These are phyloP conservation scores for Suhomyces guaymorum DNA, from an alignment of 1,139 yeast species.

Conservation along the genomic window DNA sequence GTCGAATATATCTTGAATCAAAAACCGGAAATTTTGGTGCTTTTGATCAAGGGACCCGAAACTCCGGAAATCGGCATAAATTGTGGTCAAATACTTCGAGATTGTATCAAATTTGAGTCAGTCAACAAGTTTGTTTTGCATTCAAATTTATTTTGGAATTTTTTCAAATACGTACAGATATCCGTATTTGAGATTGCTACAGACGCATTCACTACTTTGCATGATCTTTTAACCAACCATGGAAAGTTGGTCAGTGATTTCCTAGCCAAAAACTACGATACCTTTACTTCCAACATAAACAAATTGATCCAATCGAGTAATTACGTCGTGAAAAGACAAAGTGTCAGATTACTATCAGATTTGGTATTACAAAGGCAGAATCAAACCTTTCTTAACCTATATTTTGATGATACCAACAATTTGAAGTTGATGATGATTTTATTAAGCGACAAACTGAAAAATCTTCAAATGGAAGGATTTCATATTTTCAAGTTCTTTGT, in stretches of 20 bases:
- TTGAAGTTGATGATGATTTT: conserved; percentile 83
- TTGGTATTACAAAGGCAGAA: conserved; percentile 75
- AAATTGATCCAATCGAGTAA: conserved; percentile 70
- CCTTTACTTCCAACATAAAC: conserved; percentile 64
- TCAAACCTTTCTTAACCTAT: conserved; percentile 69
- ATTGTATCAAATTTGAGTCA: conserved; percentile 78
- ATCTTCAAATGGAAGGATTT: conserved; percentile 86
- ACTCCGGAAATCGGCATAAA: conserved; percentile 69
- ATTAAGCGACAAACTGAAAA: conserved; percentile 84
- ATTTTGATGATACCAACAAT: conserved; percentile 79
- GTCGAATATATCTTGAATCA: conserved; percentile 71
- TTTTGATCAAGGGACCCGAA: conserved; percentile 72
- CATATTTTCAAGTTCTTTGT: conserved; percentile 91
- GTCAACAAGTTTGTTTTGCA: conserved; percentile 60
- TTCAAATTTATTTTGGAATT: conserved; percentile 71
- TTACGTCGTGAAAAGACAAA: conserved; percentile 91
- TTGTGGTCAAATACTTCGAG: conserved; percentile 79
- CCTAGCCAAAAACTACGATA: conserved; percentile 52
- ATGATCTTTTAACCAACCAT: conserved; percentile 70
- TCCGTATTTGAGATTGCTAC: conserved; percentile 88
- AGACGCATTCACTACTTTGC: conserved; percentile 78
- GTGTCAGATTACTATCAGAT: conserved; percentile 74
- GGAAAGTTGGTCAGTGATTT: conserved; percentile 70
- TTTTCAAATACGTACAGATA: conserved; percentile 73
- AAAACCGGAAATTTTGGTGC: conserved; percentile 63